Base-by-base conservation (phyloP, 768 basidiomycete genomes). In the Lactarius trivialis region DNA sequence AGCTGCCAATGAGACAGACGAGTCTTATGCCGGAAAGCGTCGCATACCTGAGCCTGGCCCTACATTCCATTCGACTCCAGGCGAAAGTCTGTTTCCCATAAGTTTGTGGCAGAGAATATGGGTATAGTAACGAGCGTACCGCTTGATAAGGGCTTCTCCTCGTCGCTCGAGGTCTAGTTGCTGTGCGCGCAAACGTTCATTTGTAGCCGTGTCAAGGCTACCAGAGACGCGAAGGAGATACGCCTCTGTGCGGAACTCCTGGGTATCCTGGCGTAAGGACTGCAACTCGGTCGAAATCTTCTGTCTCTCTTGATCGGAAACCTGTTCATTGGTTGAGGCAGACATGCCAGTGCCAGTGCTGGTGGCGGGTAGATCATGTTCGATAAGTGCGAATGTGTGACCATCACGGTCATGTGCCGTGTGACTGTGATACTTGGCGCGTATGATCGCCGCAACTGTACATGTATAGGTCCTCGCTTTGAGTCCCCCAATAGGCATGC, bases 151-250 rank as follows among this genome's bases (percentile, higher is more conserved):
- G 0, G 36, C 26, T 12, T 60, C 58, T 21, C 63, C 63, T 3
- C 63, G 63, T 19, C 26, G 30, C 53, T 56, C 63, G 17, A 64
- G 63, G 3, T 56, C 54, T 19, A 4, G 17, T 28, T 64, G 63
- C 9, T 50, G 45, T 32, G 53, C 24, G 24, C 26, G 63, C 19
- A 64, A 24, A 14, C 54, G 45, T 36, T 60, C 63, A 4, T 60
- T 64, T 15, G 37, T 30, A 3, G 53, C 39, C 2, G 11, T 8
- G 26, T 59, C 58, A 19, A 59, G 57, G 32, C 14, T 12, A 7
- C 54, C 62, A 4, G 54, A 21, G 1, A 32, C 51, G 48, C 62
- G 58, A 43, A 63, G 58, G 53, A 48, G 54, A 30, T 63, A 63
- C 1, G 32, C 62, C 24, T 63, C 62, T 4, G 48, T 43, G 15